A percentile compares a stretch with the other conserved stretches of the same genome.
These are phyloP conservation scores for Hypomontagnella monticulosa DNA, from an alignment of 495 filamentous ascomycete genomes.

Conservation along the genomic window DNA sequence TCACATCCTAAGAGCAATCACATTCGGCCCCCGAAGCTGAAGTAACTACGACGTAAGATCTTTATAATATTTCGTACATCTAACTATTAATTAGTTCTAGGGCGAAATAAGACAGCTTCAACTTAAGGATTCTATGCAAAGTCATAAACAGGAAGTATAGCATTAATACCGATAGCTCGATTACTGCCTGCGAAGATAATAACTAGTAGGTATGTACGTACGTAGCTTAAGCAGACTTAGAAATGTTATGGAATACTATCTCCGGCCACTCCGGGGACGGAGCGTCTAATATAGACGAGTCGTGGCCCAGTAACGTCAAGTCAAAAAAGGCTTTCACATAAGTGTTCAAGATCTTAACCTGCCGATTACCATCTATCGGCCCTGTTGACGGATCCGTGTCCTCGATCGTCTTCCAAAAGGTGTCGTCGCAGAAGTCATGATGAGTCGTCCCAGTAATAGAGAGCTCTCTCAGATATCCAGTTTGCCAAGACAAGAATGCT, in stretches of 20 bases:
- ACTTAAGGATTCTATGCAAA: too few relatives aligned
- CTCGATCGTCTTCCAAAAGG: constrained; percentile 40
- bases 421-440: constrained; percentile 51
- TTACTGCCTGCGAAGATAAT: too few relatives aligned
- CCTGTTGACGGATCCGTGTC: constrained; percentile 32
- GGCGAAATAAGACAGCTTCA: too few relatives aligned
- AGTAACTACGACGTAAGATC: too few relatives aligned
- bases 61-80: too few relatives aligned
- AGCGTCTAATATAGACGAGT: constrained; percentile 23
- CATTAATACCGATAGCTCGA: too few relatives aligned
- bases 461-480: constrained; percentile 36
- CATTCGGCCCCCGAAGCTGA: too few relatives aligned
- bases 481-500: constrained; percentile 24
- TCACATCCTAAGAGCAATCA: too few relatives aligned
- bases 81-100: too few relatives aligned
- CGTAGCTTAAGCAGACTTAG: too few relatives aligned
- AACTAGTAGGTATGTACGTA: too few relatives aligned
- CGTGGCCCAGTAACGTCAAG: constrained; percentile 28
- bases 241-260: constrained; percentile 21
- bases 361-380: constrained; percentile 35
- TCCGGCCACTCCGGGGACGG: constrained; percentile 37
- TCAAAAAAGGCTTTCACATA: constrained; percentile 50
- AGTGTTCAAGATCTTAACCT: constrained; percentile 32
- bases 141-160: too few relatives aligned
- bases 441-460: constrained; percentile 35